These are phyloP conservation scores for Nicotiana rustica DNA, from an alignment of 305 asterid species.

Conservation along the genomic window DNA sequence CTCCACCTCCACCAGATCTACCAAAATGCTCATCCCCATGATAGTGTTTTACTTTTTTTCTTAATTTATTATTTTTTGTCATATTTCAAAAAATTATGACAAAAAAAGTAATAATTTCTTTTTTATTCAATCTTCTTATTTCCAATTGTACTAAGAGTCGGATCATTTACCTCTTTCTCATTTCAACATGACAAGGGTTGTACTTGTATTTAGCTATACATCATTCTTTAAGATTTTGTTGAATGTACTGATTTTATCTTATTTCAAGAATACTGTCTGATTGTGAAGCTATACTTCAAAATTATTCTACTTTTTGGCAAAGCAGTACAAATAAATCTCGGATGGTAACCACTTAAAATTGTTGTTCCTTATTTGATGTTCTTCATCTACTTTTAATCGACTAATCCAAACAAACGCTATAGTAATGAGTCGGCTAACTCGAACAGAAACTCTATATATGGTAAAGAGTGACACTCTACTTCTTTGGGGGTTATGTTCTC, in stretches of 20 bases:
- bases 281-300: background rate
- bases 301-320: background rate
- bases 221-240: background rate
- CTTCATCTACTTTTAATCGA: too few relatives aligned
- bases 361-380: too few relatives aligned
- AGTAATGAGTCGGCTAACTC: too few relatives aligned
- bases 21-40: slow-evolving; percentile 26
- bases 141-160: background rate
- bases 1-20: slow-evolving; percentile 37
- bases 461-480: too few relatives aligned
- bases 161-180: background rate
- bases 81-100: too few relatives aligned
- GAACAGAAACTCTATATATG: too few relatives aligned
- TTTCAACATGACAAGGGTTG: background rate
- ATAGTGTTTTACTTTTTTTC: background rate
- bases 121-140: background rate
- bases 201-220: background rate
- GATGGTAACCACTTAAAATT: too few relatives aligned
- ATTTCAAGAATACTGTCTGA: background rate
- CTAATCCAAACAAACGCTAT: too few relatives aligned
- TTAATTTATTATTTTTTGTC: background rate
- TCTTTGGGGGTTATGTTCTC: too few relatives aligned
- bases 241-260: background rate
- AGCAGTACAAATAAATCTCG: background rate
- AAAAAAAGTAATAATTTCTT: too few relatives aligned